These are phyloP conservation scores for Pseudevernia furfuracea DNA, from an alignment of 495 filamentous ascomycete genomes.

Conservation along the genomic window DNA sequence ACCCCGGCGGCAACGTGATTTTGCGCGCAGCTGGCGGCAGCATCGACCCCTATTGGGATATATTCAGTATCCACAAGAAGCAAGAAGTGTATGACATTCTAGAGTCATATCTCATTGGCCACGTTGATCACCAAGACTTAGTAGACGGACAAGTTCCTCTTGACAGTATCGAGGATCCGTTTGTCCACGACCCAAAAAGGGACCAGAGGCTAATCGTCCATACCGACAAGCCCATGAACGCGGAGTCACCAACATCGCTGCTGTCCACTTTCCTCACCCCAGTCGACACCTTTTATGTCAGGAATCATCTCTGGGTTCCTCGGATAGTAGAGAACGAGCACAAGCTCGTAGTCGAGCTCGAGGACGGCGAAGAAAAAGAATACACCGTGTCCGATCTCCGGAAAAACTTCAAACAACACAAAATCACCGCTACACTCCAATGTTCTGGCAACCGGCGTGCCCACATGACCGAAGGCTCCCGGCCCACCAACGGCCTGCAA, in stretches of 20 bases:
- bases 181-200: constrained; percentile 43
- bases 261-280: constrained; percentile 43
- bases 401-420: constrained; percentile 43
- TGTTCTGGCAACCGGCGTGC: constrained; percentile 57
- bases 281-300: constrained; percentile 49
- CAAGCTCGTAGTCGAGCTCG: constrained; percentile 46
- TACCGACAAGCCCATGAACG: constrained; percentile 46
- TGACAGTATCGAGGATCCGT: constrained; percentile 48
- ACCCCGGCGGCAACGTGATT: constrained; percentile 55
- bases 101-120: constrained; percentile 47
- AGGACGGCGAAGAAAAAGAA: constrained; percentile 41
- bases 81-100: constrained; percentile 51
- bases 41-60: constrained; percentile 57
- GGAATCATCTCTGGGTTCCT: constrained; percentile 58
- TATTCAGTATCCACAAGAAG: constrained; percentile 53
- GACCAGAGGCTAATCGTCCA: constrained; percentile 41
- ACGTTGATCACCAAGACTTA: constrained; percentile 44
- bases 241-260: constrained; percentile 26
- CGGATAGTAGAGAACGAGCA: constrained; percentile 40
- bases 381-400: constrained; percentile 49
- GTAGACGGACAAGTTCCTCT: constrained; percentile 40
- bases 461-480: constrained; percentile 49
- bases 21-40: constrained; percentile 48
- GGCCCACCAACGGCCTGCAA: constrained; percentile 50
- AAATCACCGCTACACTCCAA: constrained; percentile 50